Evolutionary conservation across 2,329 filamentous ascomycete species (phyloP).

Genomic region (Esteya vermicola): DNA sequence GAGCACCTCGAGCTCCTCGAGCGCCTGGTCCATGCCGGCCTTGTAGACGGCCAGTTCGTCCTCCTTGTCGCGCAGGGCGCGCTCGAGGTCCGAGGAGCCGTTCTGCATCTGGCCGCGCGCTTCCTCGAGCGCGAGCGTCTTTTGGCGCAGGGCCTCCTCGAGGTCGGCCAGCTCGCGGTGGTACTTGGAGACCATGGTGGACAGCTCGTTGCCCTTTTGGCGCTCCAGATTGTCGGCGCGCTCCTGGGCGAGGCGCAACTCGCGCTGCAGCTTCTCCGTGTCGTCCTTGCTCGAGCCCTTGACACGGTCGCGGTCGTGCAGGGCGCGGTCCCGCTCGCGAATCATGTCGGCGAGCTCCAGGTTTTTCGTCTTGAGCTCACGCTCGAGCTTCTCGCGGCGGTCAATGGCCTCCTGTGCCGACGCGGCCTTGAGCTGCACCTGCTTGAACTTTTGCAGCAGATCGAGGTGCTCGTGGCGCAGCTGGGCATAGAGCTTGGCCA

Average conservation of each 20-base stretch:
- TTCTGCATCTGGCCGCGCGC: slow-evolving; percentile 64
- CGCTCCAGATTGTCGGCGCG: slow-evolving; percentile 84
- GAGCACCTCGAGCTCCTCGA: slow-evolving; percentile 83
- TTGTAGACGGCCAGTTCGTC: slow-evolving; percentile 98
- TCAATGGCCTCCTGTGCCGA: slow-evolving; percentile 97
- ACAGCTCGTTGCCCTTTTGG: slow-evolving; percentile 88
- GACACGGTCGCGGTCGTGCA: slow-evolving; percentile 86
- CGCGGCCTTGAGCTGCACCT: slow-evolving; percentile 87
- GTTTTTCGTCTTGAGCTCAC: slow-evolving; percentile 98
- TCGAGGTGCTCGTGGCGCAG: slow-evolving; percentile 90
- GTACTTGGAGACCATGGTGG: slow-evolving; percentile 86
- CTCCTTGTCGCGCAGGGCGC: slow-evolving; percentile 80
- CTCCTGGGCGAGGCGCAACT: slow-evolving; percentile 83
- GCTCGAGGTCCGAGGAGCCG: slow-evolving; percentile 73
- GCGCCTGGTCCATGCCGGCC: slow-evolving; percentile 89
- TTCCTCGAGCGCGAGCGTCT: slow-evolving; percentile 77
- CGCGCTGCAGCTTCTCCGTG: slow-evolving; percentile 83
- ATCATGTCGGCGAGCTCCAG: slow-evolving; percentile 99
- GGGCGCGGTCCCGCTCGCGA: slow-evolving; percentile 78
- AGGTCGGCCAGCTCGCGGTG: slow-evolving; percentile 95
- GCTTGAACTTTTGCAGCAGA: slow-evolving; percentile 89
- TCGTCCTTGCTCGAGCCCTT: slow-evolving; percentile 83
- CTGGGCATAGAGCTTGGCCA: slow-evolving; percentile 95
- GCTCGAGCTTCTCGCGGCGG: slow-evolving; percentile 82
- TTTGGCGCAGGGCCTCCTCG: slow-evolving; percentile 79